Base-by-base conservation (phyloP, 139 green algal genomes). In the Medakamo hakoo region DNA sequence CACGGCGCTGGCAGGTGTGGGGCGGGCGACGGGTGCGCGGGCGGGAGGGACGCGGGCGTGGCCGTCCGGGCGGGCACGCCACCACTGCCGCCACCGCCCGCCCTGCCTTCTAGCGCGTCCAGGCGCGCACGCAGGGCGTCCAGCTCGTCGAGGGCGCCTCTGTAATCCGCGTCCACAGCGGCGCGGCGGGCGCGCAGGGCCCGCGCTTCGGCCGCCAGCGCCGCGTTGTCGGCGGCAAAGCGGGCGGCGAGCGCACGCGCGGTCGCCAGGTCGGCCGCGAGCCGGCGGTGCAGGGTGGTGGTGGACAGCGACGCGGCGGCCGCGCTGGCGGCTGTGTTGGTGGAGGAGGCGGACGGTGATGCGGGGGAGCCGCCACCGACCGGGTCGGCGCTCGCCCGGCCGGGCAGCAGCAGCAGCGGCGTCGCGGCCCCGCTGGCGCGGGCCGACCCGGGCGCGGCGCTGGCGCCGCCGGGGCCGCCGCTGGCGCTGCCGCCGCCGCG, bases 141-240 rank as follows among this genome's bases (percentile, higher is more conserved):
- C 27, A 82, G 64, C 30, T 82, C 73, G n/a, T 82, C 76, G 40
- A 82, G 49, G 0, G 76, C 76, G 23, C 70, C 76, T 74, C 62
- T 26, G 71, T 82, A 82, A 30, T 82, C 76, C 19, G 60, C 67
- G 23, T 63, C 63, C 1, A 80, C 65, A 27, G 69, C 24, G 9
- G 60, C 48, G 21, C 70, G 62, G 2, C 65, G 64, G 14, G 40
- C 58, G 1, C 71, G 60, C 61, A 90, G 71, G 48, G 71, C 63
- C 52, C 83, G 76, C 40, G 84, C 86, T 30, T 86, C 76, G 0
- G 57, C 63, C 1, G 81, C 78, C 57, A 92, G 67, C 27, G 81
- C 70, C 27, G 75, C 71, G 63, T 91, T 92, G 57, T 90, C 81
- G 27, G 26, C 14, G 58, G 60, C 73, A 57, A 78, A 79, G 40